A percentile compares a stretch with the other conserved stretches of the same genome.
Conservation (phyloP, 495 filamentous ascomycete species). For the Podospora pseudoanserina region DNA sequence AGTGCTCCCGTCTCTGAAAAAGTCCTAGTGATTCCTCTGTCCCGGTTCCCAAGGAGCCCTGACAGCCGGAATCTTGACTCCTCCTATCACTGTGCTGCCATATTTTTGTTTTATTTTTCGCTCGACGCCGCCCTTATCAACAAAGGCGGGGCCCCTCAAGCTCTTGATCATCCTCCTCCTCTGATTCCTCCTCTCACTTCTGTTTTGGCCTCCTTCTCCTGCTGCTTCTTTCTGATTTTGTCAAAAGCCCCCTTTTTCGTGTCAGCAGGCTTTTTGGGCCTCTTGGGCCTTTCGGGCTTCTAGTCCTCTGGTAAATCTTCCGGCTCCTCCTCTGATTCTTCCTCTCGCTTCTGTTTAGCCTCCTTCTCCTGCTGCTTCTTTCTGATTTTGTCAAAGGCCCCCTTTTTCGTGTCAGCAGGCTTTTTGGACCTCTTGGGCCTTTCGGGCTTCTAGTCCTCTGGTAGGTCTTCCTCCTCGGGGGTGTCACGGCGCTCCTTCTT, state of each 20-base stretch:
- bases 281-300: not conserved
- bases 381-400: not conserved
- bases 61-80: too few relatives aligned
- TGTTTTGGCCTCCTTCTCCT: not conserved
- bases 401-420: not conserved
- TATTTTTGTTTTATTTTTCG: too few relatives aligned
- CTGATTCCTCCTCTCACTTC: not conserved
- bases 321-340: not conserved
- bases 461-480: not conserved
- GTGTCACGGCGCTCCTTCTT: not conserved
- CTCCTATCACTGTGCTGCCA: not conserved
- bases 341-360: not conserved
- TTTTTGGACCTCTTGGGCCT: not conserved
- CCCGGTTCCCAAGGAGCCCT: not conserved
- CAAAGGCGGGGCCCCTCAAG: not conserved
- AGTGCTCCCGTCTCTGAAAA: not conserved
- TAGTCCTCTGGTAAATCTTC: not conserved
- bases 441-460: not conserved
- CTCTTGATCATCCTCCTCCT: not conserved
- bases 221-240: not conserved
- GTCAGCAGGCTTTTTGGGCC: not conserved
- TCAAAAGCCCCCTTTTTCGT: not conserved
- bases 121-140: not conserved
- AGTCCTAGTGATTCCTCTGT: not conserved
- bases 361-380: not conserved